A percentile compares a stretch with the other conserved stretches of the same genome.
Evolutionary conservation across 75 land plant genomes (phyloP).

Genomic region (Chamaecyparis obtusa): DNA sequence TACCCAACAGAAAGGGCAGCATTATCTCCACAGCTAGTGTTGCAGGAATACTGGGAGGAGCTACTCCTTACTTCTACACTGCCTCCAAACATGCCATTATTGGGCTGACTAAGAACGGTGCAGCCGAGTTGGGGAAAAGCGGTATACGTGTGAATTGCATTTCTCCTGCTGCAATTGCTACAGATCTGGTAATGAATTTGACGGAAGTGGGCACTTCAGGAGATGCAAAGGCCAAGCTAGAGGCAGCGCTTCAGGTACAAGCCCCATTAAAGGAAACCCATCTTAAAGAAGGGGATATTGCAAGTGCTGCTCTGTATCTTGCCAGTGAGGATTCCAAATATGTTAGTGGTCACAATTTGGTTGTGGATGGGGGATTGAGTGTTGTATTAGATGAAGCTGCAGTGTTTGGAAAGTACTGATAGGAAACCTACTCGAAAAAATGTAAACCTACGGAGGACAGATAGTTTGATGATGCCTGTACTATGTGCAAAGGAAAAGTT

Average conservation of each 20-base stretch:
- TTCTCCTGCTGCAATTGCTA: constrained; percentile 27
- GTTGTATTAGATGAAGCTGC: not conserved
- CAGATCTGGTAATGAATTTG: not conserved
- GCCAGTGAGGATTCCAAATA: not conserved
- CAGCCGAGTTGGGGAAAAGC: constrained; percentile 47
- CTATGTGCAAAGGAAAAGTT: too few species aligned
- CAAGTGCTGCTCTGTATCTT: not conserved
- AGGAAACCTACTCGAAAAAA: too few species aligned
- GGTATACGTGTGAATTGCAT: constrained; percentile 65
- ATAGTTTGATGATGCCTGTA: too few species aligned
- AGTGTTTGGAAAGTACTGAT: too few species aligned
- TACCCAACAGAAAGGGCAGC: constrained; percentile 28
- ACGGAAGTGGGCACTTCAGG: too few species aligned
- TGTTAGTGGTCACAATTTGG: constrained; percentile 5
- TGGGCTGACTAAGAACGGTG: constrained; percentile 40
- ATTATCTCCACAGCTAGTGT: constrained; percentile 51
- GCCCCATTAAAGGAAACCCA: not conserved
- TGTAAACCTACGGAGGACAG: too few species aligned
- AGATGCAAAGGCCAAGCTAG: not conserved
- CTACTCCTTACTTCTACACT: constrained; percentile 35
- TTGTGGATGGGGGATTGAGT: not conserved
- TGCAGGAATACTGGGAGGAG: constrained; percentile 31
- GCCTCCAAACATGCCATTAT: constrained; percentile 46
- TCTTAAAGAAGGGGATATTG: constrained; percentile 6
- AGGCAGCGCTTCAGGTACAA: not conserved